phyloP scores from a whole-genome alignment of 1,284 basidiomycete genomes.

The Moesziomyces sp. region DNA sequence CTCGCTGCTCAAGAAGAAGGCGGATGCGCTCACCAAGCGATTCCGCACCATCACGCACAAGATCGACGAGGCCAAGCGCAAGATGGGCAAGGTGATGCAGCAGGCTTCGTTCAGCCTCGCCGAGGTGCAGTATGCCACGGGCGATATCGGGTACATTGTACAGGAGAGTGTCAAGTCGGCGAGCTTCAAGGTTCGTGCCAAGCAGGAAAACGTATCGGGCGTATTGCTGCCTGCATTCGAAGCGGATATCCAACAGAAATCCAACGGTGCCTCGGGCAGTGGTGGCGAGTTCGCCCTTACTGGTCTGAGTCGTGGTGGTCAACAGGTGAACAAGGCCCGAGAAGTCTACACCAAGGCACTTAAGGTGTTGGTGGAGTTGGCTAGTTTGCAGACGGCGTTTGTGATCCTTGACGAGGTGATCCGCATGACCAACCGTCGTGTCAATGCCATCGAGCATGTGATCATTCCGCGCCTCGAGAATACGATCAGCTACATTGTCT shows the following conservation, averaged over 20 bases:
- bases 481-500: constrained; percentile 75
- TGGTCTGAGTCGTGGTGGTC: constrained; percentile 95
- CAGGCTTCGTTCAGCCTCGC: constrained; percentile 97
- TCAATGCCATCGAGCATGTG: constrained; percentile 98
- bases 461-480: constrained; percentile 95
- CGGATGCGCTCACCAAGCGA: constrained; percentile 91
- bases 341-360: constrained; percentile 98
- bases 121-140: constrained; percentile 94
- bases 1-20: constrained; percentile 94
- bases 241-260: constrained; percentile 40
- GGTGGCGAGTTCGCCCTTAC: constrained; percentile 87
- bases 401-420: constrained; percentile 99
- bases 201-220: constrained; percentile 98
- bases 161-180: constrained; percentile 76
- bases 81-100: constrained; percentile 99
- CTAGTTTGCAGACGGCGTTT: constrained; percentile 92
- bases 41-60: constrained; percentile 75
- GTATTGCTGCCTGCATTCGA: constrained; percentile 95
- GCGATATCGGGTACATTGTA: constrained; percentile 83
- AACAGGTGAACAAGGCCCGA: constrained; percentile 91
- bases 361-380: constrained; percentile 95
- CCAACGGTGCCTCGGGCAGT: constrained; percentile 15
- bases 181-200: constrained; percentile 90
- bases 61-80: constrained; percentile 93
- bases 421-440: constrained; percentile 94